Percentiles rank a stretch among this genome's conserved stretches.
phyloP scores from a whole-genome alignment of 2,329 filamentous ascomycete species.

The Dactylellina cionopaga region DNA sequence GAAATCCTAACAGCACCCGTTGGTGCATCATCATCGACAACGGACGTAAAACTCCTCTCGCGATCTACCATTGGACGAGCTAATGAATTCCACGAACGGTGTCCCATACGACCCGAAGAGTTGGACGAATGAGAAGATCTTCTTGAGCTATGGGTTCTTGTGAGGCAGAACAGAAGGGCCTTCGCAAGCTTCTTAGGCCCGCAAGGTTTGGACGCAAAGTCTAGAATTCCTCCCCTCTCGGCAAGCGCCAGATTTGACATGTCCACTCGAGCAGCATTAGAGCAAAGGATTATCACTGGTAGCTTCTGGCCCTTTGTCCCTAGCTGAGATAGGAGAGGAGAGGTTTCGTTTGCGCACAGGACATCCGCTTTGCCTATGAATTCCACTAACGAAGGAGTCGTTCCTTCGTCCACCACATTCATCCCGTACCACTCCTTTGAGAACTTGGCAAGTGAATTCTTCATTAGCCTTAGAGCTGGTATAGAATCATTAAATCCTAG shows the following conservation, averaged over 20 bases:
- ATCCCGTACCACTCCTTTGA: constrained; percentile 60
- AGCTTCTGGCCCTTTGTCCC: constrained; percentile 27
- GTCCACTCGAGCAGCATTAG: constrained; percentile 58
- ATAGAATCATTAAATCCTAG: constrained; percentile 24
- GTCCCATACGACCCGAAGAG: constrained; percentile 19
- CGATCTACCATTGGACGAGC: constrained; percentile 12
- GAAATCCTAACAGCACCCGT: constrained; percentile 41
- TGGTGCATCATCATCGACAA: constrained; percentile 11
- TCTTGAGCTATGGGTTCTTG: constrained; percentile 52
- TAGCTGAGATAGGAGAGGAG: constrained; percentile 23
- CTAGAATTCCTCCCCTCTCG: constrained; percentile 55
- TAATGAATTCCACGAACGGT: constrained; percentile 27
- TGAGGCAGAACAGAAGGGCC: constrained; percentile 58
- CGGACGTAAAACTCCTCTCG: constrained; percentile 23
- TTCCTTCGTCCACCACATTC: constrained; percentile 53
- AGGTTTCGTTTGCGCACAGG: constrained; percentile 37
- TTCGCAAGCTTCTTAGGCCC: constrained; percentile 61
- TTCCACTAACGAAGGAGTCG: constrained; percentile 25
- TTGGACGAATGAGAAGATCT: constrained; percentile 28
- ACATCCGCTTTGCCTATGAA: constrained; percentile 31
- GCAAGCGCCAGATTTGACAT: constrained; percentile 47
- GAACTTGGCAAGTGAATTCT: constrained; percentile 58
- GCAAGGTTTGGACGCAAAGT: constrained; percentile 60
- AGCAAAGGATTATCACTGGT: constrained; percentile 60
- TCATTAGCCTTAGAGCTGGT: constrained; percentile 52